A percentile compares a stretch with the other conserved stretches of the same genome.
Conservation (phyloP, 2,329 filamentous ascomycete genomes). For the Ambrosiella beaveri region DNA sequence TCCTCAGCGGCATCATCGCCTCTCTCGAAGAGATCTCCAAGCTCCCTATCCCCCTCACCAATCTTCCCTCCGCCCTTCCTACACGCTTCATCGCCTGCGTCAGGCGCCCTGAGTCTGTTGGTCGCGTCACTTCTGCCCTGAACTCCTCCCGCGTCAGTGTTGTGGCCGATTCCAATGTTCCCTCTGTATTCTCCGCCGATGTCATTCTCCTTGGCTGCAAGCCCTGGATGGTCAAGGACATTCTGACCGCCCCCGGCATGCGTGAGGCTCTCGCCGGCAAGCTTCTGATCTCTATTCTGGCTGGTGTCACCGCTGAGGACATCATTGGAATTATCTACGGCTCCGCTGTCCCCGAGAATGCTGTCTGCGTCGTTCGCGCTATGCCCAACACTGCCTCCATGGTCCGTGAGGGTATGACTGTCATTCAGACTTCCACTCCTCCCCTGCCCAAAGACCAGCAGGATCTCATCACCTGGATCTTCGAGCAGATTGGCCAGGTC, state of each 20-base stretch:
- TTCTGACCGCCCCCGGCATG: slow-evolving; percentile 53
- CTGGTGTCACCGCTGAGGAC: slow-evolving; percentile 54
- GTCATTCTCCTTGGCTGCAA: slow-evolving; percentile 68
- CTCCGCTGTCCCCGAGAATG: slow-evolving; percentile 24
- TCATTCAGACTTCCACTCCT: slow-evolving; percentile 48
- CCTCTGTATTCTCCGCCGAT: slow-evolving; percentile 49
- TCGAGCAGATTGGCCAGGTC: slow-evolving; percentile 55
- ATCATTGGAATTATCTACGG: slow-evolving; percentile 49
- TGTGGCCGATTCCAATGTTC: slow-evolving; percentile 54
- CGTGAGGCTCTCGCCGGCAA: slow-evolving; percentile 58
- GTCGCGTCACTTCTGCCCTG: slow-evolving; percentile 50
- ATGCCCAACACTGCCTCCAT: slow-evolving; percentile 75
- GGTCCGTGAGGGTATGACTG: slow-evolving; percentile 67
- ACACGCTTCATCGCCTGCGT: slow-evolving; percentile 70
- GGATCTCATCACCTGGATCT: slow-evolving; percentile 55
- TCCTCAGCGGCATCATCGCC: slow-evolving; percentile 61
- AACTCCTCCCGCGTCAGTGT: slow-evolving; percentile 47
- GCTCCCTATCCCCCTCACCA: slow-evolving; percentile 27
- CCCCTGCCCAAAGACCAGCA: slow-evolving; percentile 36
- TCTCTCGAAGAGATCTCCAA: slow-evolving; percentile 41
- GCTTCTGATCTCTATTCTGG: slow-evolving; percentile 64
- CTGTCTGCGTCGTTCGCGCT: slow-evolving; percentile 53
- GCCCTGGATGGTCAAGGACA: slow-evolving; percentile 52
- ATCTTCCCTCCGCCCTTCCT: slow-evolving; percentile 39
- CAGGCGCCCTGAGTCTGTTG: slow-evolving; percentile 48